Conservation (phyloP, 805 yeast genomes). For the Hanseniaspora vineae region DNA sequence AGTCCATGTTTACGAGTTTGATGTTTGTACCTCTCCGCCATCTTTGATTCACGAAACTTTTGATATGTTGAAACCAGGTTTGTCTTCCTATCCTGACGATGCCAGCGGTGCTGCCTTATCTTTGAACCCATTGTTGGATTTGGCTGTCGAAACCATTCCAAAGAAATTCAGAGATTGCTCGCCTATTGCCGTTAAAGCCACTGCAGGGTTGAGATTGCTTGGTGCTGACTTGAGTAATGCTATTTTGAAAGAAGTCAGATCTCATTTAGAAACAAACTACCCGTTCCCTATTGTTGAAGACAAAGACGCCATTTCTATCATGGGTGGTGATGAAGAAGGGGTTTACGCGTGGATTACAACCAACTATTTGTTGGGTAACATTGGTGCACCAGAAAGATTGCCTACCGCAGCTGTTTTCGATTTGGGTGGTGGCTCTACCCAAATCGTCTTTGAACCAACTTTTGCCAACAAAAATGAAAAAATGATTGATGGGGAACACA, state of each 20-base stretch:
- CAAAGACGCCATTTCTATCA: slow-evolving; percentile 69
- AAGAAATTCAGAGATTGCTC: slow-evolving; percentile 60
- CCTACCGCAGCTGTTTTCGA: slow-evolving; percentile 97
- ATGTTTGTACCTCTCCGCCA: slow-evolving; percentile 79
- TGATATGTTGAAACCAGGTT: slow-evolving; percentile 84
- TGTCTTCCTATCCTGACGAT: slow-evolving; percentile 73
- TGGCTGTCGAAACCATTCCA: slow-evolving; percentile 73
- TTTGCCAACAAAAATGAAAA: slow-evolving; percentile 40
- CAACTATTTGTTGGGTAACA: slow-evolving; percentile 84
- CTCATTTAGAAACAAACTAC: slow-evolving; percentile 61
- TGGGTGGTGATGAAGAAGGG: slow-evolving; percentile 97
- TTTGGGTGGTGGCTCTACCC: slow-evolving; percentile 97
- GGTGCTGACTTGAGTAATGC: slow-evolving; percentile 63
- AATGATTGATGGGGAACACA: slow-evolving; percentile 81
- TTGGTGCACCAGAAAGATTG: slow-evolving; percentile 56
- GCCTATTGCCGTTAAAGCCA: slow-evolving; percentile 93
- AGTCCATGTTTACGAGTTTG: slow-evolving; percentile 86
- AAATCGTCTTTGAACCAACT: slow-evolving; percentile 95
- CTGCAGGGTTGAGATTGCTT: slow-evolving; percentile 85
- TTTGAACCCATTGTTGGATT: slow-evolving; percentile 64
- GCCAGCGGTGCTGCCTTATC: slow-evolving; percentile 80
- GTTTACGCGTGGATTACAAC: slow-evolving; percentile 98
- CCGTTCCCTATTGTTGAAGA: slow-evolving; percentile 88
- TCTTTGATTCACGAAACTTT: slow-evolving; percentile 66
- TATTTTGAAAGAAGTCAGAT: slow-evolving; percentile 65